These are phyloP conservation scores for Podospora sp. DNA, from an alignment of 495 filamentous ascomycete genomes.

Conservation along the genomic window DNA sequence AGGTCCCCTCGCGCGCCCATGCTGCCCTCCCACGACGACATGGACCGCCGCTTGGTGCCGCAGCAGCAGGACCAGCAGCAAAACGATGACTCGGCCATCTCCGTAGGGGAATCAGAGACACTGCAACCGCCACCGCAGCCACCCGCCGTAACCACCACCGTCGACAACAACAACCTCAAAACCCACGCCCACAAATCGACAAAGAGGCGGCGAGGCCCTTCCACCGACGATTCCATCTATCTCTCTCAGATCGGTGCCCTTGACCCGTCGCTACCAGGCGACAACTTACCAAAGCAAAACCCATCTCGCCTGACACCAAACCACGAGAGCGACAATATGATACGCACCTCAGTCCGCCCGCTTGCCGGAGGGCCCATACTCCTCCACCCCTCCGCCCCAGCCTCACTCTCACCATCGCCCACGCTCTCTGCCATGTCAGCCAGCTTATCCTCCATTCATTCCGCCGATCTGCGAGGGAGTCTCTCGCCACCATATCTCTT, in stretches of 20 bases:
- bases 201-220: background rate
- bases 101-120: background rate
- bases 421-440: constrained; percentile 9
- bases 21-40: background rate
- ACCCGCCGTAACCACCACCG: background rate
- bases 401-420: constrained; percentile 18
- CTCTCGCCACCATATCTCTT: constrained; percentile 23
- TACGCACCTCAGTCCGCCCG: constrained; percentile 3
- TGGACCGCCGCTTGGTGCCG: background rate
- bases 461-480: constrained; percentile 13
- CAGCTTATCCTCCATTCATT: constrained; percentile 11
- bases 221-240: background rate
- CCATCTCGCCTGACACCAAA: background rate
- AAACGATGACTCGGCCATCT: background rate
- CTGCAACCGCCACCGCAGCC: background rate
- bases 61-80: background rate
- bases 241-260: background rate
- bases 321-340: background rate
- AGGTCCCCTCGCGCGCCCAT: background rate
- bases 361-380: background rate
- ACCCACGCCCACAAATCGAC: background rate
- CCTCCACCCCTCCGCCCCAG: background rate
- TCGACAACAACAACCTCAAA: background rate
- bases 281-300: background rate
- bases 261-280: background rate